phyloP scores from a whole-genome alignment of 768 basidiomycete species.

The Suillus spraguei region DNA sequence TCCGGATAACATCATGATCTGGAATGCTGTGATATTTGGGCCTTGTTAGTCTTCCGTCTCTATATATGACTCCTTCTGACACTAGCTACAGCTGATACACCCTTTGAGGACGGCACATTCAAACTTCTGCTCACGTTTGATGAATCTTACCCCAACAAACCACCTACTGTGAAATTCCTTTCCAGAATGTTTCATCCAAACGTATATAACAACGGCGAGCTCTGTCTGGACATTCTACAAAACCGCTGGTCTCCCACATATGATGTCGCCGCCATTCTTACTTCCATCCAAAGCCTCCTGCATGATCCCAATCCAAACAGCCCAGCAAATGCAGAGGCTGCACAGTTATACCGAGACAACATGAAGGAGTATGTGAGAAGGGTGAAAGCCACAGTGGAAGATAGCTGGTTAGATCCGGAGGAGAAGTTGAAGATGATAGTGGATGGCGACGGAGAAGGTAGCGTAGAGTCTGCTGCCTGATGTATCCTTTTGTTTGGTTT shows the following conservation, averaged over 20 bases:
- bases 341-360: slow-evolving; percentile 94
- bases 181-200: slow-evolving; percentile 99
- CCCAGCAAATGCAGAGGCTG: slow-evolving; percentile 98
- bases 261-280: slow-evolving; percentile 97
- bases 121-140: slow-evolving; percentile 94
- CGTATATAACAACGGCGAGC: slow-evolving; percentile 97
- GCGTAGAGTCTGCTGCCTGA: background rate
- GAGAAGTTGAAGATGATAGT: slow-evolving; percentile 64
- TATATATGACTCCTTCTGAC: slow-evolving; percentile 7
- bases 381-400: slow-evolving; percentile 92
- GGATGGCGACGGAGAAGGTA: slow-evolving; percentile 22
- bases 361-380: slow-evolving; percentile 97
- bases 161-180: slow-evolving; percentile 95
- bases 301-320: slow-evolving; percentile 99
- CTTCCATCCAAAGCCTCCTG: slow-evolving; percentile 91
- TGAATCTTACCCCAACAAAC: slow-evolving; percentile 98
- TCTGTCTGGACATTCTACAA: slow-evolving; percentile 97
- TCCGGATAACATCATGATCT: slow-evolving; percentile 98
- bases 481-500: background rate
- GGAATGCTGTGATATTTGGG: slow-evolving; percentile 99
- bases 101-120: slow-evolving; percentile 99
- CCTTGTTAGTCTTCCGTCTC: slow-evolving; percentile 65
- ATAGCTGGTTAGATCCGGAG: slow-evolving; percentile 87
- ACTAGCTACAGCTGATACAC: slow-evolving; percentile 78
- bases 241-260: slow-evolving; percentile 99